Percentiles rank a stretch among this genome's conserved stretches.
Conservation (phyloP, 164 flowering plant genomes). For the Tetrastigma voinierianum region DNA sequence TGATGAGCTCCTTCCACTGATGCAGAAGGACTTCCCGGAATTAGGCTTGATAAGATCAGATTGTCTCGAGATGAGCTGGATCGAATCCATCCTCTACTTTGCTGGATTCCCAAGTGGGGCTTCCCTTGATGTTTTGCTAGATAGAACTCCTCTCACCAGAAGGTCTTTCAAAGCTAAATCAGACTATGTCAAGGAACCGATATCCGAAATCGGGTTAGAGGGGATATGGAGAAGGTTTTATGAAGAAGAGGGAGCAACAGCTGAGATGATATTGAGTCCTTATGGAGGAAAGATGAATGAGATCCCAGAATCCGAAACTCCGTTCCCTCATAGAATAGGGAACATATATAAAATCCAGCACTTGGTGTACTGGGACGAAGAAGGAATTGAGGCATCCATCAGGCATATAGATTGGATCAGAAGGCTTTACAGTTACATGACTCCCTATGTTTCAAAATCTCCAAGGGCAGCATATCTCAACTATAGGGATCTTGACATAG, state of each 20-base stretch:
- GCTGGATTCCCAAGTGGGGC: constrained; percentile 10
- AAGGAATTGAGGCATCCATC: too few species aligned
- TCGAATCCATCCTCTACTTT: constrained; percentile 16
- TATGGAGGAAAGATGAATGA: not conserved
- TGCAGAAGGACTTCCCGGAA: constrained; percentile 20
- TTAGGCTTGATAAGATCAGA: constrained; percentile 14
- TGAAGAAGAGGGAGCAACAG: too few species aligned
- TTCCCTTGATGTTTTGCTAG: not conserved
- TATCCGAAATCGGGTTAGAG: too few species aligned
- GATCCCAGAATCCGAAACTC: not conserved
- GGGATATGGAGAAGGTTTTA: too few species aligned
- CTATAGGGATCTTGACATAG: constrained; percentile 7
- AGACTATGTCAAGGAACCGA: not conserved
- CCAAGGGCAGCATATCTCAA: constrained; percentile 1
- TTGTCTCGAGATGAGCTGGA: constrained; percentile 29
- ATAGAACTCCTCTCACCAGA: too few species aligned
- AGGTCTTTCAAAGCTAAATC: not conserved
- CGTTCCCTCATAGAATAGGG: constrained; percentile 5
- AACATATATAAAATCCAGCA: not conserved
- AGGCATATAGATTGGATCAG: not conserved
- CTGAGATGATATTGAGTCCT: too few species aligned
- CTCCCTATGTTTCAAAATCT: not conserved
- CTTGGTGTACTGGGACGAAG: not conserved
- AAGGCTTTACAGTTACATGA: not conserved
- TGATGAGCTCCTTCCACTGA: constrained; percentile 12